Base-by-base conservation (phyloP, 306 rosid species). In the Vigna unguiculata region DNA sequence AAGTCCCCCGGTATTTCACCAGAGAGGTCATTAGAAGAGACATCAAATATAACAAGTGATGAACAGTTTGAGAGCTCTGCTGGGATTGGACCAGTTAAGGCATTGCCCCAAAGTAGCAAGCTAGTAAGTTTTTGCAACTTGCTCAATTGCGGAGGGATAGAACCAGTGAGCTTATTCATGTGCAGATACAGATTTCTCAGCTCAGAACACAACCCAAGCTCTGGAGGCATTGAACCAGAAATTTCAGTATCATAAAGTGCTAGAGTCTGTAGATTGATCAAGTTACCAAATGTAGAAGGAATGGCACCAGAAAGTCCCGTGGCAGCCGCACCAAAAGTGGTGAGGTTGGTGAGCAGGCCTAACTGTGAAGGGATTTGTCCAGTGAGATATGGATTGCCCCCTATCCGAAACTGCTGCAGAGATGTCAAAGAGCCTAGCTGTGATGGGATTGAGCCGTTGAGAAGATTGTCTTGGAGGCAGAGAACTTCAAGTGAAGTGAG, bases 281-380 rank as follows among this genome's bases (percentile, higher is more conserved):
- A 85, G 81, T 91, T 88, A 55, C 98, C 98, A 59, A 92, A 92
- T 71, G 96, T 80, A 14, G 99, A 78, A 20, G 99, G 98, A 52
- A 96, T 85, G 40, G 64, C 59, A 41, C 98, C 99, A 0, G 97
- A 89, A 81, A 95, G 93, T n/a, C 89, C 96, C 1, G 99, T 92
- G 20, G 97, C 89, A 1, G 99, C 99, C 0, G 90, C 98, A 45
- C 99, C 99, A 79, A 96, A 96, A 49, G 89, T 88, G 30, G 99
- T 92, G 79, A 96, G 96, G 62, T 92, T 96, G 47, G 88, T 82
- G 51, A 96, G 93, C 7, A 89, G 69, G 48, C 98, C 98, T 45
- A 96, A 38, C 47, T 92, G 88, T 3, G 85, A 74, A 3, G 98
- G 99, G 67, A 96, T 87, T 61, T 85, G 86, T 65, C 99, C 99